Evolutionary conservation across 2,329 filamentous ascomycete genomes (phyloP).

Genomic region (Aspergillus costaricaensis): DNA sequence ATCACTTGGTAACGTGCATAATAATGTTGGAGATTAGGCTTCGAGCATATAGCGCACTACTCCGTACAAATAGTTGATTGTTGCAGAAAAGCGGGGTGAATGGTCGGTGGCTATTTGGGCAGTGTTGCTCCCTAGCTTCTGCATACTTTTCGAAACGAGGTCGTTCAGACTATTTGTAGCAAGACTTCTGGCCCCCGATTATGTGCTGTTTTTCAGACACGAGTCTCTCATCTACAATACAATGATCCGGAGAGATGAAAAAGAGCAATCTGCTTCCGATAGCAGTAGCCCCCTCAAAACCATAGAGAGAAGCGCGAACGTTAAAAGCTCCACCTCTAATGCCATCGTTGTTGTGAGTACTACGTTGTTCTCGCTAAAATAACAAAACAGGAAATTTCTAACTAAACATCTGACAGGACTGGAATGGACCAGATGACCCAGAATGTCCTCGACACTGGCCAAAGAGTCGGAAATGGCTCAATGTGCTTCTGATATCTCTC

Average conservation of each 20-base stretch:
- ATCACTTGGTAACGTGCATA: background rate
- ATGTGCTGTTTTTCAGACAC: background rate
- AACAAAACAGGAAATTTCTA: too few relatives aligned
- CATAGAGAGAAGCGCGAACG: background rate
- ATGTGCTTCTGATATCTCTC: background rate
- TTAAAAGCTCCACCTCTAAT: background rate
- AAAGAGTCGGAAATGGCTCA: background rate
- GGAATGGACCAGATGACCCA: background rate
- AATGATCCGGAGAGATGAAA: background rate
- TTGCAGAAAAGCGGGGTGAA: too few relatives aligned
- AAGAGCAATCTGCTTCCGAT: background rate
- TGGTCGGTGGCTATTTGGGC: fast-evolving
- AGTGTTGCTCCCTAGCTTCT: too few relatives aligned
- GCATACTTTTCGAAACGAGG: too few relatives aligned
- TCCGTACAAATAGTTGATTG: fast-evolving
- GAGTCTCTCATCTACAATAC: background rate
- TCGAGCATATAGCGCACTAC: too few relatives aligned
- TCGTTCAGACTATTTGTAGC: background rate
- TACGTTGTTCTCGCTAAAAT: fast-evolving
- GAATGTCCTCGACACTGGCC: background rate
- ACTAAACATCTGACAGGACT: background rate
- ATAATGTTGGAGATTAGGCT: too few relatives aligned
- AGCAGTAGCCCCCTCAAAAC: background rate
- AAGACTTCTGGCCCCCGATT: too few relatives aligned
- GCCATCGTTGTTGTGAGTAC: background rate